phyloP scores from a whole-genome alignment of 495 filamentous ascomycete genomes.

The Penicillium roqueforti region DNA sequence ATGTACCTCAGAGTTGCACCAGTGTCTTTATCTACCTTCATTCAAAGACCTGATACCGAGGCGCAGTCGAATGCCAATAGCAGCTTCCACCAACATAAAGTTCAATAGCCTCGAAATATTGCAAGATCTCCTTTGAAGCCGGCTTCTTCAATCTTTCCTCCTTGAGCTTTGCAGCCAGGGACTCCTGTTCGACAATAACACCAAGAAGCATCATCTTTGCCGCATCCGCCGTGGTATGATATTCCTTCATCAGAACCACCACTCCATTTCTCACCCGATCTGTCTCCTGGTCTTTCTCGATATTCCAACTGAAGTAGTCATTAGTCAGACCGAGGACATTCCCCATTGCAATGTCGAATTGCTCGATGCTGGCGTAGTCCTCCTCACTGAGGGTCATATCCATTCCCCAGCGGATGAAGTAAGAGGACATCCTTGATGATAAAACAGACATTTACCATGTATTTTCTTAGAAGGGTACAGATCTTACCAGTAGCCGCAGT shows the following conservation, averaged over 20 bases:
- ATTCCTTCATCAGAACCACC: constrained; percentile 7
- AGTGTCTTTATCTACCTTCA: background rate
- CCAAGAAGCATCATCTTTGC: constrained; percentile 6
- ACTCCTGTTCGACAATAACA: constrained; percentile 6
- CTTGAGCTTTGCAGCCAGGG: background rate
- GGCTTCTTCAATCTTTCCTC: background rate
- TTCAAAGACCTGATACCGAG: constrained; percentile 1
- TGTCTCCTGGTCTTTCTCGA: constrained; percentile 6
- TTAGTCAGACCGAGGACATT: constrained; percentile 11
- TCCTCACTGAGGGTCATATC: background rate
- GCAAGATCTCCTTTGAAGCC: background rate
- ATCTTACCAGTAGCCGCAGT: constrained; percentile 9
- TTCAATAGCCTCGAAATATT: constrained; percentile 12
- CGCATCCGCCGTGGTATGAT: background rate
- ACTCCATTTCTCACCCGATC: constrained; percentile 10
- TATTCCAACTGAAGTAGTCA: constrained; percentile 10
- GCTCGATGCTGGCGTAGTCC: constrained; percentile 1
- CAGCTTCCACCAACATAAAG: constrained; percentile 13
- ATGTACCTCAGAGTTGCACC: background rate
- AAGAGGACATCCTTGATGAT: background rate
- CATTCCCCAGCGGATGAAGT: background rate
- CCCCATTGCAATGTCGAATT: constrained; percentile 7
- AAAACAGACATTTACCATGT: background rate
- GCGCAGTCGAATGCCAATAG: constrained; percentile 11
- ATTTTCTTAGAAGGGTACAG: background rate